Evolutionary conservation across 768 basidiomycete species (phyloP).

Genomic region (Kwoniella europaea): DNA sequence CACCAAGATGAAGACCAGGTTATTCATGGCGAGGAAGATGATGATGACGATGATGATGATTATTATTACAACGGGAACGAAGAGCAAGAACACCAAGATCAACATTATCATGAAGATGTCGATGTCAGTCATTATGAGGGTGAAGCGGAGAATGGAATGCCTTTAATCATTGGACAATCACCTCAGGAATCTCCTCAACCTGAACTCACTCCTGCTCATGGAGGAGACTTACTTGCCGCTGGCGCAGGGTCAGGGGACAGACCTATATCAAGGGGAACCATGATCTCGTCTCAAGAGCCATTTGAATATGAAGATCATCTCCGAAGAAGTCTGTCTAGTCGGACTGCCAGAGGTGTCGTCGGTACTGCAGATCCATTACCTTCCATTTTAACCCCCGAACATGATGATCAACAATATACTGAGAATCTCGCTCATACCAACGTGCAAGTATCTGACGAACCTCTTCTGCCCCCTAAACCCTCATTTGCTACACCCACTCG

Average conservation of each 20-base stretch:
- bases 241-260: constrained; percentile 26
- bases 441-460: constrained; percentile 14
- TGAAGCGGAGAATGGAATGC: constrained; percentile 5
- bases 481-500: constrained; percentile 36
- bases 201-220: background rate
- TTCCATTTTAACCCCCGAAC: constrained; percentile 6
- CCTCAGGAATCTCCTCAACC: constrained; percentile 18
- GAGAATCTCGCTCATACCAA: constrained; percentile 5
- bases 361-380: constrained; percentile 27
- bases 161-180: constrained; percentile 19
- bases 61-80: background rate
- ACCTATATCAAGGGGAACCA: constrained; percentile 45
- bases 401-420: constrained; percentile 7
- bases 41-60: constrained; percentile 13
- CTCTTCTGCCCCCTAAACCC: constrained; percentile 27
- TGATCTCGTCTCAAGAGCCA: constrained; percentile 43
- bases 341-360: constrained; percentile 38
- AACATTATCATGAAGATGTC: background rate
- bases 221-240: constrained; percentile 17
- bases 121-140: background rate
- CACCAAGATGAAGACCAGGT: constrained; percentile 15
- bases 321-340: constrained; percentile 45
- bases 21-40: constrained; percentile 5
- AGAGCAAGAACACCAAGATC: background rate
- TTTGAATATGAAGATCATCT: constrained; percentile 56